Percentiles rank a stretch among this genome's conserved stretches.
phyloP scores from a whole-genome alignment of 208 protist species.

The Leishmania braziliensis region DNA sequence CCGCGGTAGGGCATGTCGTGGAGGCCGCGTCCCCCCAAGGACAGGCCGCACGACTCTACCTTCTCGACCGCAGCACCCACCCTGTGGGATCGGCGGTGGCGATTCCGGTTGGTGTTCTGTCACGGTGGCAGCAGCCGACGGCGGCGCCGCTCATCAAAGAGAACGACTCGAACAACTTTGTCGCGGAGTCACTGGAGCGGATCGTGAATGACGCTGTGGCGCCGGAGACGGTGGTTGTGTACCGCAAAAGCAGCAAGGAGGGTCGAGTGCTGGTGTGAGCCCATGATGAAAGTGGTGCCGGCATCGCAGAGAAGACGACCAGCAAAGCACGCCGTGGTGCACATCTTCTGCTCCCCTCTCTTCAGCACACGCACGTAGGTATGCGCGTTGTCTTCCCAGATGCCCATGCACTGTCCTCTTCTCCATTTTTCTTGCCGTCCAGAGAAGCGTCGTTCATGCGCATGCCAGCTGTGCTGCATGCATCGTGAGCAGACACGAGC shows the following conservation, averaged over 20 bases:
- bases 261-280: slow-evolving; percentile 2
- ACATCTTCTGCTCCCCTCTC: not conserved
- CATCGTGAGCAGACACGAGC: not conserved
- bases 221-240: slow-evolving; percentile 23
- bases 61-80: slow-evolving; percentile 40
- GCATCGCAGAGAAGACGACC: not conserved
- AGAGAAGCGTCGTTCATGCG: not conserved
- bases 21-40: slow-evolving; percentile 51
- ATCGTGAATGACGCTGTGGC: slow-evolving; percentile 16
- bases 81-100: slow-evolving; percentile 54
- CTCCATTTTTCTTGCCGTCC: not conserved
- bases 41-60: slow-evolving; percentile 59
- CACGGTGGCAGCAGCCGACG: slow-evolving; percentile 27
- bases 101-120: slow-evolving; percentile 33
- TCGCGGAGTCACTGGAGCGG: slow-evolving; percentile 39
- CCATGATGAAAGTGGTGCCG: not conserved
- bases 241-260: slow-evolving; percentile 8
- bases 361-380: not conserved
- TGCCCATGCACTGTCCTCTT: not conserved
- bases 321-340: not conserved
- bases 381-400: not conserved
- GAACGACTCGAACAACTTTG: slow-evolving; percentile 52
- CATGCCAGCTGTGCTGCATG: not conserved
- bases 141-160: slow-evolving; percentile 31
- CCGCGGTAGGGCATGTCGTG: slow-evolving; percentile 29